Conservation (phyloP, 2,329 filamentous ascomycete species). For the Knoxdaviesia proteae region DNA sequence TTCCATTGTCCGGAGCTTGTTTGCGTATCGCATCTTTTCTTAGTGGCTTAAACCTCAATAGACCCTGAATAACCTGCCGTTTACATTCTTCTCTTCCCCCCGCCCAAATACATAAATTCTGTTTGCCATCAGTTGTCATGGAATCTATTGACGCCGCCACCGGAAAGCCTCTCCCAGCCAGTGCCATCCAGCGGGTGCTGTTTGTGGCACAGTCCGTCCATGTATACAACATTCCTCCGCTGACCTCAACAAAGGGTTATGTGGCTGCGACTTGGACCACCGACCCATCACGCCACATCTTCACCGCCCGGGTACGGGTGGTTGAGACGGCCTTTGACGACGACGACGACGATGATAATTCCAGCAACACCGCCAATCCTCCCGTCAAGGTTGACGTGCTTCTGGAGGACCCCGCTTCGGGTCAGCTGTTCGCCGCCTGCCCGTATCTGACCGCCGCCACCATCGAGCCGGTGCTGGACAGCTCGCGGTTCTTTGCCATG, state of each 20-base stretch:
- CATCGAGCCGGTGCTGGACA: constrained; percentile 63
- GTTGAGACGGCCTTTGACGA: constrained; percentile 48
- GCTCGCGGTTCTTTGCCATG: constrained; percentile 66
- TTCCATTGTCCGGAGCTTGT: too few species aligned
- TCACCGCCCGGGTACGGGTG: constrained; percentile 63
- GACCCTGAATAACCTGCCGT: too few species aligned
- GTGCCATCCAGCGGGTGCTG: constrained; percentile 70
- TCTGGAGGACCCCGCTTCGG: constrained; percentile 53
- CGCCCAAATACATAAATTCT: too few species aligned
- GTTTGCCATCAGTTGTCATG: constrained; percentile 19
- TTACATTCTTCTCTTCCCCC: too few species aligned
- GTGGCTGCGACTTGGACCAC: constrained; percentile 58
- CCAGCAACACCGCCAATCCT: too few species aligned
- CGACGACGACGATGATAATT: constrained; percentile 16
- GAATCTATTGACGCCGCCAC: constrained; percentile 51
- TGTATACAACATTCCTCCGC: constrained; percentile 72
- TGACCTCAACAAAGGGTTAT: constrained; percentile 61
- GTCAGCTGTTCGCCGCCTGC: constrained; percentile 64
- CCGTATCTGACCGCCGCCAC: constrained; percentile 47
- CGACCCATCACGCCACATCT: constrained; percentile 54
- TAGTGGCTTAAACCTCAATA: too few species aligned
- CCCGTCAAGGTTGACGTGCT: constrained; percentile 51
- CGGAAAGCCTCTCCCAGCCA: constrained; percentile 42
- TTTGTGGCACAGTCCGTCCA: constrained; percentile 57
- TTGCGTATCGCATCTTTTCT: too few species aligned